Evolutionary conservation across 164 flowering plant species (phyloP).

Genomic region (Vitis rotundifolia): DNA sequence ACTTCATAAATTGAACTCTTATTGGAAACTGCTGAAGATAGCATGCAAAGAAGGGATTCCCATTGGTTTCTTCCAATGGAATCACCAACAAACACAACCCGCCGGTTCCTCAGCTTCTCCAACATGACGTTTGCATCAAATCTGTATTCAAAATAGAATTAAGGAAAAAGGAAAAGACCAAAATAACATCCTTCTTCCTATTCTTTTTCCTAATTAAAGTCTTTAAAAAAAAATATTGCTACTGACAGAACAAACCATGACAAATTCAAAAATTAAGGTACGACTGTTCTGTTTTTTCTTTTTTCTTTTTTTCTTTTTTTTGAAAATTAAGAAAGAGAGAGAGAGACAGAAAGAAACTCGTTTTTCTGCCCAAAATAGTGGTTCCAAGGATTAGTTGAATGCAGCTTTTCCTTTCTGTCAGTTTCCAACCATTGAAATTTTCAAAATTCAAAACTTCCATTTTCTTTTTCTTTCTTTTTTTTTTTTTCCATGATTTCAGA

Average conservation of each 20-base stretch:
- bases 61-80: slow-evolving; percentile 95
- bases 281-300: too few species aligned
- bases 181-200: too few species aligned
- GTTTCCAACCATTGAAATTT: neutral
- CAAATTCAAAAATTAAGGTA: too few species aligned
- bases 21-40: slow-evolving; percentile 53
- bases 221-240: too few species aligned
- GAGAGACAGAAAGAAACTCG: too few species aligned
- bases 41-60: slow-evolving; percentile 89
- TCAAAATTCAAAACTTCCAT: neutral
- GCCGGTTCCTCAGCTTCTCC: slow-evolving; percentile 51
- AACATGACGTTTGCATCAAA: slow-evolving; percentile 70
- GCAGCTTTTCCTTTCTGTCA: too few species aligned
- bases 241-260: too few species aligned
- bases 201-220: too few species aligned
- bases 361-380: too few species aligned
- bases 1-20: slow-evolving; percentile 67
- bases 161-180: neutral
- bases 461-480: neutral
- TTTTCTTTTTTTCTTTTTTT: too few species aligned
- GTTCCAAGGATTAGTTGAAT: too few species aligned
- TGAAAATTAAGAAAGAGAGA: too few species aligned
- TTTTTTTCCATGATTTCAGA: neutral
- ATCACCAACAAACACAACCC: slow-evolving; percentile 83
- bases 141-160: slow-evolving; percentile 28